Evolutionary conservation across 78 protist genomes (phyloP), one percentile per base, ranked within the genome.

Genomic region (Polysphondylium violaceum): DNA sequence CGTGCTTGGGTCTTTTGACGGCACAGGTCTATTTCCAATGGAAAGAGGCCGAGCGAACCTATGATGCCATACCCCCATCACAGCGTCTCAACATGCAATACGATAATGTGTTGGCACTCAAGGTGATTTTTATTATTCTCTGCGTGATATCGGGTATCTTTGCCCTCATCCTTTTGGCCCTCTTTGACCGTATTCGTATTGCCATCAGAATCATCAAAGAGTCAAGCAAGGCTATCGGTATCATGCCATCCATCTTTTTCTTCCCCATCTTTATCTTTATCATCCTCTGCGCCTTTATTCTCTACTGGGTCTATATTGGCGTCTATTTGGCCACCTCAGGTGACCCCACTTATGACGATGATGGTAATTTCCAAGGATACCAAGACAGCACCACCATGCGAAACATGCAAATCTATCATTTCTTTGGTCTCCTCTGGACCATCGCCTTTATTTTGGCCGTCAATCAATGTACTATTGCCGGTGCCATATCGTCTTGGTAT

Each of bases 391-490:
- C 17, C 4, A 51, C n/a, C 1, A 0, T 88, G 2, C 12, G 43
- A 8, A 41, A 75, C 27, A 19, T 75, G 3, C 78, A 65, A 58
- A 65, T 88, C 50, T 93, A 93, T 36, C 96, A 96, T 71, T 59
- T 95, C 47, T 92, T 96, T 60, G 98, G 98, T 33, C 58, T 93
- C n/a, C 67, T 97, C 25, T 92, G 96, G 96, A 94, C 96, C 0
- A 27, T 59, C 27, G 85, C 87, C 21, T 88, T 94, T 77, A 36
- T 97, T 25, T 29, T 51, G 3, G 97, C 98, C 25, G 41, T 95
- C n/a, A 77, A 81, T 73, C 72, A 94, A 58, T 19, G 65, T 27
- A 86, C 92, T 7, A 69, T 97, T 25, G 96, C 97, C n/a, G 95
- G 93, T 16, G 94, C 95, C 7, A 76, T 95, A 29, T 83, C 96